Evolutionary conservation across 495 filamentous ascomycete species (phyloP).

Genomic region (Podospora fimiseda): DNA sequence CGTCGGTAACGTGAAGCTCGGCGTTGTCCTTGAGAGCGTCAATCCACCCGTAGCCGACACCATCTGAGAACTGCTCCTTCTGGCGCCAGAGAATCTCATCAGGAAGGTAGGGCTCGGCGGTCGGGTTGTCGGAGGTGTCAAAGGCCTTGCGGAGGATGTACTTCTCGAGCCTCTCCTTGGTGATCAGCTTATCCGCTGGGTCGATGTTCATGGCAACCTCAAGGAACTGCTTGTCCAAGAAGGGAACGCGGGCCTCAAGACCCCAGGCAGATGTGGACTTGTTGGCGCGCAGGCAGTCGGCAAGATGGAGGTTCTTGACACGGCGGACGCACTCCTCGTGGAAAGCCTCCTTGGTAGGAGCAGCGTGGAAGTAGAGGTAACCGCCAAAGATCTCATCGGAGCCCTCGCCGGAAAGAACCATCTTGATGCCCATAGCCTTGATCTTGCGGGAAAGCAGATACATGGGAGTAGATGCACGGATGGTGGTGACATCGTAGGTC

Average conservation of each 20-base stretch:
- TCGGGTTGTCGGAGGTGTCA: constrained; percentile 81
- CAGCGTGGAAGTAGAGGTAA: constrained; percentile 96
- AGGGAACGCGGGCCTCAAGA: constrained; percentile 94
- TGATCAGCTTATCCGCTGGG: constrained; percentile 92
- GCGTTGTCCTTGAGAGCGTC: constrained; percentile 93
- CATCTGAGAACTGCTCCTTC: constrained; percentile 98
- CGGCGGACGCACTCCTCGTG: constrained; percentile 88
- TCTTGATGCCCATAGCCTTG: constrained; percentile 98
- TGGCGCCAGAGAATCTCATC: constrained; percentile 95
- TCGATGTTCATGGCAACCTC: constrained; percentile 88
- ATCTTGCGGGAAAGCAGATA: constrained; percentile 96
- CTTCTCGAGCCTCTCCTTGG: constrained; percentile 85
- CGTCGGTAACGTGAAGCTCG: constrained; percentile 79
- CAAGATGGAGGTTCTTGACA: constrained; percentile 90
- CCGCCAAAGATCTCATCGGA: constrained; percentile 97
- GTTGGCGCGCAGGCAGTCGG: constrained; percentile 95
- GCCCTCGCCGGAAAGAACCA: constrained; percentile 95
- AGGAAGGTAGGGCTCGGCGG: constrained; percentile 74
- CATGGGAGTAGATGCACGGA: constrained; percentile 98
- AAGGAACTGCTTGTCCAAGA: constrained; percentile 95
- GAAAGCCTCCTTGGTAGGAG: constrained; percentile 83
- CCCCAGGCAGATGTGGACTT: constrained; percentile 99
- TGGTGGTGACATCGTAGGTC: constrained; percentile 95
- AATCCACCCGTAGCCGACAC: constrained; percentile 99
- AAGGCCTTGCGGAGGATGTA: constrained; percentile 96